Base-by-base conservation (phyloP, 225 moss, liverwort and hornwort species). In the Thuidium tamariscinum region DNA sequence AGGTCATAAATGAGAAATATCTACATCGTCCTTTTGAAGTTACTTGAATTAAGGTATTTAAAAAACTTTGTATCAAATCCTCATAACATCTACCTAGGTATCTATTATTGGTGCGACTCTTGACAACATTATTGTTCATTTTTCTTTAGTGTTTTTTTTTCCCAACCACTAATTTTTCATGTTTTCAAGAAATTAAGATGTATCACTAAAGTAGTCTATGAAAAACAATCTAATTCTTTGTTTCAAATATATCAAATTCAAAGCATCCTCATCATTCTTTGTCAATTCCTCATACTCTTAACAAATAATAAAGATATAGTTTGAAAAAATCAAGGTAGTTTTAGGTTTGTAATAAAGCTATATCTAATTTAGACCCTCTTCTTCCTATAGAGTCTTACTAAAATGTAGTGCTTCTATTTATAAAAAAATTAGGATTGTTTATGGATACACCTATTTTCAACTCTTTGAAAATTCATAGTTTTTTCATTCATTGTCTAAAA, bases 161-260 rank as follows among this genome's bases (percentile, higher is more conserved):
- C 0, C 7, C 49, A 0, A 32, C 73, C 2, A 73, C 0, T 32
- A 0, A 1, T 32, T 32, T 73, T 3, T 1, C n/a, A 5, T 0
- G 0, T 51, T 52, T 74, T 22, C 13, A 8, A 52, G 22, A 74
- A 34, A 2, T 51, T 34, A 2, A 74, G 0, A 74, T 0, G 0
- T 1, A 51, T 9, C 1, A 9, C 2, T 0, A 20, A 7, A 2
- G 1, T 73, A 10, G 7, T 49, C 13, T 7, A 49, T 0, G 0
- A 30, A 2, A n/a, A 75, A 15, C 0, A 0, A 23, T n/a, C 0
- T 0, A 0, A 2, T 13, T 13, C 2, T 52, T 52, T 0, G 0
- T 74, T 34, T 21, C 13, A 74, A n/a, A 32, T n/a, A 18, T 13
- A 34, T 51, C 3, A 17, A 0, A 19, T 0, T 74, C 21, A 49